Evolutionary conservation across 139 green algal species (phyloP).

Genomic region (Auxenochlorella pyrenoidosa): DNA sequence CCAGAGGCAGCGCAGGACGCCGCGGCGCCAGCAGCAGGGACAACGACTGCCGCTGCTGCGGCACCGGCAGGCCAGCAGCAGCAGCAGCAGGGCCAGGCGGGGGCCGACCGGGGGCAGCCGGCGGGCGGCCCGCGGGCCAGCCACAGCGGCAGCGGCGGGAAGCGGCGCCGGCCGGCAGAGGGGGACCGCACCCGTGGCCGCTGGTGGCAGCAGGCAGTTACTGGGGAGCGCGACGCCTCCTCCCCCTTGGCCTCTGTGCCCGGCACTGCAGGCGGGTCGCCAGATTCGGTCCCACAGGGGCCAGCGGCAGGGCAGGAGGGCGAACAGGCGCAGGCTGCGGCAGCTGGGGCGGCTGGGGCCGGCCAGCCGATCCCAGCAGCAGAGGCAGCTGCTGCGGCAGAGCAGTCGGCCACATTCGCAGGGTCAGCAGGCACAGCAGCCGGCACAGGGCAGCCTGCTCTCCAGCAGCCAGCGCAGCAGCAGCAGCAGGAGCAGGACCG

Average conservation of each 20-base stretch:
- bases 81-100: background rate
- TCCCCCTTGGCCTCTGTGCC: background rate
- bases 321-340: background rate
- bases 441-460: background rate
- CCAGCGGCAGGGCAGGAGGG: too few species aligned
- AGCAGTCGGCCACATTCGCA: background rate
- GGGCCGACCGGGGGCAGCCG: background rate
- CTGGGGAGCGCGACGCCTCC: background rate
- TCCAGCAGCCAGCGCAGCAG: background rate
- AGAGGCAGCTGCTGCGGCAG: background rate
- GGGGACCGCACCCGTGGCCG: background rate
- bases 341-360: background rate
- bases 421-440: background rate
- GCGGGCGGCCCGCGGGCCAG: too few species aligned
- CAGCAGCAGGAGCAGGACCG: background rate
- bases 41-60: background rate
- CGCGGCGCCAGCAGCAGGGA: background rate
- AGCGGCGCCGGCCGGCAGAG: background rate
- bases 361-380: too few species aligned
- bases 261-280: too few species aligned
- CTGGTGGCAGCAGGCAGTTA: slow-evolving; percentile 10
- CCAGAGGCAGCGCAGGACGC: background rate
- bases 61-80: background rate
- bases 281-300: background rate
- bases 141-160: background rate